These are phyloP conservation scores for Spizellomyces punctatus DNA, from an alignment of 192 early-diverging fungal genomes.

Conservation along the genomic window DNA sequence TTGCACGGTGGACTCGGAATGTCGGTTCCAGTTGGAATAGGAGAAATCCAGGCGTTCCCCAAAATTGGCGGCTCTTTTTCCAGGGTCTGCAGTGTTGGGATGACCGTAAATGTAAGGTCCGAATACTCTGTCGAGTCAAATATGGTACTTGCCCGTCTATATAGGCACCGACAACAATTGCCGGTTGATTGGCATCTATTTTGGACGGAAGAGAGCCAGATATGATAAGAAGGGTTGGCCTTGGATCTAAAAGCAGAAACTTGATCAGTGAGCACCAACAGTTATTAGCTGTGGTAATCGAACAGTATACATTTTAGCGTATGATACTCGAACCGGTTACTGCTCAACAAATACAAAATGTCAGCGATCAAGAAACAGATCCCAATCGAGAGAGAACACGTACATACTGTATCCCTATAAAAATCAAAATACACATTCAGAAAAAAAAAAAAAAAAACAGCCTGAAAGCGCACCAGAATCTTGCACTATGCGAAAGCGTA, in stretches of 20 bases:
- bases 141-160: not conserved
- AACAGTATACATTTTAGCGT: constrained; percentile 11
- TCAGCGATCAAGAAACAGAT: not conserved
- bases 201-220: not conserved
- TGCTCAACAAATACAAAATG: not conserved
- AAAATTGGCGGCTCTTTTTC: constrained; percentile 16
- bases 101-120: not conserved
- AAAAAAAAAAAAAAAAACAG: too few species aligned
- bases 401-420: constrained; percentile 23
- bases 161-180: constrained; percentile 1
- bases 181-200: too few species aligned
- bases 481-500: not conserved
- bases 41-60: constrained; percentile 5
- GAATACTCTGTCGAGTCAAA: not conserved
- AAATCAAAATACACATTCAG: too few species aligned
- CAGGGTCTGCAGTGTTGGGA: constrained; percentile 3
- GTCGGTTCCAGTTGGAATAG: constrained; percentile 8
- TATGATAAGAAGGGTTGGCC: constrained; percentile 7
- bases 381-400: not conserved
- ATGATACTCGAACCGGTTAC: constrained; percentile 25
- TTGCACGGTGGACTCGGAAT: not conserved
- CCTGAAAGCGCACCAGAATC: too few species aligned
- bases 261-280: not conserved
- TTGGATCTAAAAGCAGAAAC: constrained; percentile 13
- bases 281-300: too few species aligned